Base-by-base conservation (phyloP, 2,329 filamentous ascomycete species). In the Cercospora sesami region DNA sequence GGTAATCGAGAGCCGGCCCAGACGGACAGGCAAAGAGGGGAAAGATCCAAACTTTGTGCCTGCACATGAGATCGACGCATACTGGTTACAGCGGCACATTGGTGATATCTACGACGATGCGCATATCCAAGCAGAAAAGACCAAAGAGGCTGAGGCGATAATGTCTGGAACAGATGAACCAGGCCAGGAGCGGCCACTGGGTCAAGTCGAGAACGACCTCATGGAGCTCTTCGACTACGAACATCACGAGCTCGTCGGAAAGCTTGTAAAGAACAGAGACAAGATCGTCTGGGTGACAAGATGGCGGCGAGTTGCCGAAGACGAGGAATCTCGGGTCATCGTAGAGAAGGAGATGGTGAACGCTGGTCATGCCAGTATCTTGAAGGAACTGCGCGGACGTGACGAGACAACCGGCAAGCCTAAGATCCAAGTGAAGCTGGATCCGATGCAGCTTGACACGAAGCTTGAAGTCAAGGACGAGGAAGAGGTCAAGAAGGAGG, bases 171-270 rank as follows among this genome's bases (percentile, higher is more conserved):
- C 89, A 2, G 77, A 77, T 21, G 90, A 87, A 61, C 90, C 91
- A 65, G 93, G 91, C 16, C 90, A 94, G 68, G 93, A 96, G 75
- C 94, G 92, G 79, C 86, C 91, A 14, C 84, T 98, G 31, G 90
- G 94, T 75, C 94, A 99, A 76, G 94, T 98, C 65, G 95, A 99
- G 77, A 99, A 99, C 79, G 95, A 99, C 71, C 85, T 99, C 67
- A 98, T 98, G 91, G 95, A 97, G 75, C 86, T 99, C 0, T 98
- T 99, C 74, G 95, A 99, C 75, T 99, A 96, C 76, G 94, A 98
- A 75, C 91, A 97, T 76, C 93, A 96, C 69, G 93, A 97, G 71
- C 86, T 97, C 64, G 95, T 98, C 28, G 90, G 92, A 71, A 94
- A 93, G 79, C 86, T 99, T 16, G 93, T 98, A 66, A 88, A 90